Percentiles rank a stretch among this genome's conserved stretches.
Evolutionary conservation across 2,329 filamentous ascomycete species (phyloP).

Genomic region (Cladosporium sp.): DNA sequence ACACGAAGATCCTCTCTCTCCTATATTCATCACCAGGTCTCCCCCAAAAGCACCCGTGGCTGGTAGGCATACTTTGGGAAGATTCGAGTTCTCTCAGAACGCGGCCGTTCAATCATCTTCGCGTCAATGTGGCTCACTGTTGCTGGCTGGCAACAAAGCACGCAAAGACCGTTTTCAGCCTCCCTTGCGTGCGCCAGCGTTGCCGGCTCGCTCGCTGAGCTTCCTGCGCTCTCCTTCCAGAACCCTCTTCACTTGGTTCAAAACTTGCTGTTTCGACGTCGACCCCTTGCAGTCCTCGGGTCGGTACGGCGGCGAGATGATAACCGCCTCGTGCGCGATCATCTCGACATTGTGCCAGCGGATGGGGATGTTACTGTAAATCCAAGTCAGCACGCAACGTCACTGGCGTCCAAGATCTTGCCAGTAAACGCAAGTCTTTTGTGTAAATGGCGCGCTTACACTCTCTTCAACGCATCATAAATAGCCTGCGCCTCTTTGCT

Average conservation of each 20-base stretch:
- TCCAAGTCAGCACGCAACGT: background rate
- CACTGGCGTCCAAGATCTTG: background rate
- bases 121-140: background rate
- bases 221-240: conserved; percentile 50
- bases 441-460: conserved; percentile 39
- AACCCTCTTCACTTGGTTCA: conserved; percentile 47
- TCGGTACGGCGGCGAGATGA: conserved; percentile 59
- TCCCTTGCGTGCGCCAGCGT: conserved; percentile 10
- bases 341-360: conserved; percentile 61
- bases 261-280: conserved; percentile 43
- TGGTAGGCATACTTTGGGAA: conserved; percentile 1
- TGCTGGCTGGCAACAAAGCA: background rate
- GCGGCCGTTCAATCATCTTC: background rate
- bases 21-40: background rate
- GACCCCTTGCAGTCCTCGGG: conserved; percentile 54
- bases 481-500: conserved; percentile 62
- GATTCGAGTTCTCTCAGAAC: background rate
- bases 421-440: background rate
- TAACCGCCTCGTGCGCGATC: conserved; percentile 60
- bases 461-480: conserved; percentile 61
- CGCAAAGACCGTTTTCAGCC: conserved; percentile 4
- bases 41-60: background rate
- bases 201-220: conserved; percentile 31
- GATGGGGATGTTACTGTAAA: conserved; percentile 44
- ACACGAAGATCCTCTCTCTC: background rate